These are phyloP conservation scores for Comarum palustre DNA, from an alignment of 306 rosid genomes.

Conservation along the genomic window DNA sequence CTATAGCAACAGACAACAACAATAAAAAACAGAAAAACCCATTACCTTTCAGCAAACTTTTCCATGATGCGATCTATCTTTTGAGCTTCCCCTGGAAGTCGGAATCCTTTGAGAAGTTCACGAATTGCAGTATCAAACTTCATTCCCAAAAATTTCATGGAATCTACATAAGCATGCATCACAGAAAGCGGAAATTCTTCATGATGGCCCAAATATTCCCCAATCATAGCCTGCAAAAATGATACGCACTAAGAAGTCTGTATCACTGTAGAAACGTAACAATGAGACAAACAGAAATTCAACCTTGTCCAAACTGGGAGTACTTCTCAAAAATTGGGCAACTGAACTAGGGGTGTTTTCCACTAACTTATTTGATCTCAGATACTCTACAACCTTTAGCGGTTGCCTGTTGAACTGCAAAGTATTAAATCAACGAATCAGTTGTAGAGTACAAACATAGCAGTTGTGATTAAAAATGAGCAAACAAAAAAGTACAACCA, in stretches of 20 bases:
- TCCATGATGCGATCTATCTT: constrained; percentile 99
- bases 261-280: constrained; percentile 26
- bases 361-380: constrained; percentile 83
- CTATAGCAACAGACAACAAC: constrained; percentile 1
- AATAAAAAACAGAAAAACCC: neutral
- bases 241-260: constrained; percentile 24
- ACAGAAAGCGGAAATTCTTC: constrained; percentile 97
- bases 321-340: constrained; percentile 81
- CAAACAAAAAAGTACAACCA: constrained; percentile 8
- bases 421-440: constrained; percentile 46
- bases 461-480: constrained; percentile 15
- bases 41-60: constrained; percentile 95
- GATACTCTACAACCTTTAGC: constrained; percentile 72
- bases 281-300: constrained; percentile 26
- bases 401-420: constrained; percentile 95
- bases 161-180: constrained; percentile 96
- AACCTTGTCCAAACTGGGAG: constrained; percentile 91
- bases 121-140: constrained; percentile 91
- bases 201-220: constrained; percentile 98
- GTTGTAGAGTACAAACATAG: constrained; percentile 27
- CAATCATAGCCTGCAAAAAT: constrained; percentile 76
- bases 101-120: constrained; percentile 95
- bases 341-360: constrained; percentile 80
- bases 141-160: constrained; percentile 85
- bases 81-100: constrained; percentile 99